Evolutionary conservation across 2,329 filamentous ascomycete genomes (phyloP).

Genomic region (Aspergillus sergii): DNA sequence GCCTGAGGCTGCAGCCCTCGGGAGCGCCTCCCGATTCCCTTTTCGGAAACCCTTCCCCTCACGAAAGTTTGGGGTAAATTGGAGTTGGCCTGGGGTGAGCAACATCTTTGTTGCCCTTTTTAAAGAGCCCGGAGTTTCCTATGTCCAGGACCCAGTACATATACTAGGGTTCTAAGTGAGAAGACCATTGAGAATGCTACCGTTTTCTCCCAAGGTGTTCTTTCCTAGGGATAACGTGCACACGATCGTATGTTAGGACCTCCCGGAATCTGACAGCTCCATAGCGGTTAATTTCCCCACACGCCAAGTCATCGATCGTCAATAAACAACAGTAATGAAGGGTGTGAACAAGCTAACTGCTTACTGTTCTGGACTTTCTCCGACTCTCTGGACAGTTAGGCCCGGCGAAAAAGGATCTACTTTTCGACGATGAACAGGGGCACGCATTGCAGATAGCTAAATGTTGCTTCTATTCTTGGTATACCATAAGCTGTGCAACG

Average conservation of each 20-base stretch:
- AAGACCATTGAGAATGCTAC: too few species aligned
- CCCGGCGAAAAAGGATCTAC: neutral
- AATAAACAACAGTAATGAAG: neutral
- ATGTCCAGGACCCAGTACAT: too few species aligned
- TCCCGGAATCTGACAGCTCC: constrained; percentile 1
- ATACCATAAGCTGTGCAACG: neutral
- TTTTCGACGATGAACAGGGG: neutral
- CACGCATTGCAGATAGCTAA: neutral
- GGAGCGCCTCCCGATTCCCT: neutral
- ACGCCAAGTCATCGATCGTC: constrained; percentile 14
- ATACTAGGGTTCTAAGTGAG: too few species aligned
- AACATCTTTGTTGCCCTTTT: too few species aligned
- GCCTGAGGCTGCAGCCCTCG: constrained; percentile 14
- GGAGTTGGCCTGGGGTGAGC: neutral
- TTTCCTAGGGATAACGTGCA: too few species aligned
- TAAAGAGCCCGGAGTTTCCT: too few species aligned
- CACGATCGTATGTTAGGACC: neutral
- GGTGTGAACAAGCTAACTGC: neutral
- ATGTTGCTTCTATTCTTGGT: neutral
- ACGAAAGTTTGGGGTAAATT: constrained; percentile 6
- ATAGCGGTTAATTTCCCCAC: constrained; percentile 26
- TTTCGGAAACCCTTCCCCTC: constrained; percentile 7
- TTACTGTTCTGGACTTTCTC: neutral
- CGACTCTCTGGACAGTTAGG: neutral
- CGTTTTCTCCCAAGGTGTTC: too few species aligned